phyloP scores from a whole-genome alignment of 306 rosid species.

The Vigna reflexopilosa region DNA sequence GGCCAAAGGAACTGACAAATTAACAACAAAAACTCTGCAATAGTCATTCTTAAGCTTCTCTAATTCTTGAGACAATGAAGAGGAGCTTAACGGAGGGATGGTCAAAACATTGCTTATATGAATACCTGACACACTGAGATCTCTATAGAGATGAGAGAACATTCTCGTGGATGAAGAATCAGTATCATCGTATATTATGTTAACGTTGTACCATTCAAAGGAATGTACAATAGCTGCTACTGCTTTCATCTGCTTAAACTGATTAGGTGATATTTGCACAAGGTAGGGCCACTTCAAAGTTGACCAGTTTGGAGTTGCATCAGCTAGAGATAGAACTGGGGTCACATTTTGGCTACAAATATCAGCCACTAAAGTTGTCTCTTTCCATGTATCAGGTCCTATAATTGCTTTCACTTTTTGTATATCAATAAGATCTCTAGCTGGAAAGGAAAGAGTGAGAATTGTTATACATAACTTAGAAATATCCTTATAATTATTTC shows the following conservation, averaged over 20 bases:
- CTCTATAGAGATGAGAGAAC: slow-evolving; percentile 46
- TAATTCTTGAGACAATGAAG: slow-evolving; percentile 49
- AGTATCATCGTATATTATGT: slow-evolving; percentile 53
- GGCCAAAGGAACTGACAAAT: slow-evolving; percentile 48
- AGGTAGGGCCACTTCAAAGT: slow-evolving; percentile 52
- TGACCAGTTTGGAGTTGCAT: slow-evolving; percentile 57
- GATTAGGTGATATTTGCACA: slow-evolving; percentile 48
- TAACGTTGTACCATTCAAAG: slow-evolving; percentile 52
- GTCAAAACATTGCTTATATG: slow-evolving; percentile 39
- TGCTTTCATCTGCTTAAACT: slow-evolving; percentile 52
- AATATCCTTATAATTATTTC: background rate
- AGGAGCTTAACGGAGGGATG: slow-evolving; percentile 39
- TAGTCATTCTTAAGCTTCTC: slow-evolving; percentile 50
- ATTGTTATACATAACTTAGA: background rate
- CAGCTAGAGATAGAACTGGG: slow-evolving; percentile 54
- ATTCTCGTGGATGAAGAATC: slow-evolving; percentile 45
- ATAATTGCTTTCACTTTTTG: slow-evolving; percentile 52
- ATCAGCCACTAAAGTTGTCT: slow-evolving; percentile 48
- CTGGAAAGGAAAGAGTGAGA: slow-evolving; percentile 37
- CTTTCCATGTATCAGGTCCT: slow-evolving; percentile 62
- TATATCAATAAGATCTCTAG: slow-evolving; percentile 47
- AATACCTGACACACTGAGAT: slow-evolving; percentile 46
- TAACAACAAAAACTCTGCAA: slow-evolving; percentile 56
- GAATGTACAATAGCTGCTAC: slow-evolving; percentile 56
- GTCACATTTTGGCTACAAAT: slow-evolving; percentile 42